Evolutionary conservation across 305 asterid genomes (phyloP).

Genomic region (Fraxinus xanthoxyloides): DNA sequence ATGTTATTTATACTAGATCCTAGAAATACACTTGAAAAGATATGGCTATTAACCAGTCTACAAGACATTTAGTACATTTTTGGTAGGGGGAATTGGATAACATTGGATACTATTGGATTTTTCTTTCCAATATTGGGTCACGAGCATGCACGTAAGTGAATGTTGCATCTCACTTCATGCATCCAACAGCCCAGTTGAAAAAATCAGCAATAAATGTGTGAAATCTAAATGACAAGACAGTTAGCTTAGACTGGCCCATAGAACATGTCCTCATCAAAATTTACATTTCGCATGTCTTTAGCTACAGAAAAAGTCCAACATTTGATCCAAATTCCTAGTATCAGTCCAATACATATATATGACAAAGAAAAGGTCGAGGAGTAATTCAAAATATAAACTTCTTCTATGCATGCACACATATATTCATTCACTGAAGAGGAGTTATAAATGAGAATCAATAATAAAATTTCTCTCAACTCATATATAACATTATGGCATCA

Average conservation of each 20-base stretch:
- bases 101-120: neutral
- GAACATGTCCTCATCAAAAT: neutral
- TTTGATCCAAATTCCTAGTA: neutral
- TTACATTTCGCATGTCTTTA: neutral
- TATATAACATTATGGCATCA: neutral
- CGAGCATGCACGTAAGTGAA: neutral
- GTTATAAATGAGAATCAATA: neutral
- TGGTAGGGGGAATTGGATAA: neutral
- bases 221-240: neutral
- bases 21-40: neutral
- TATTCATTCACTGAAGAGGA: neutral
- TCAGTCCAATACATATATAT: neutral
- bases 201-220: neutral
- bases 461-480: neutral
- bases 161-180: neutral
- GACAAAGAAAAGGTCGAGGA: neutral
- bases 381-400: neutral
- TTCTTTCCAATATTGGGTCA: neutral
- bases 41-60: neutral
- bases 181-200: neutral
- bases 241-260: neutral
- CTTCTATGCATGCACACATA: neutral
- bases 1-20: neutral
- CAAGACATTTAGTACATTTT: neutral
- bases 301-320: neutral